Percentiles rank a stretch among this genome's conserved stretches.
These are phyloP conservation scores for Fraxinus velutina DNA, from an alignment of 305 asterid genomes.

Conservation along the genomic window DNA sequence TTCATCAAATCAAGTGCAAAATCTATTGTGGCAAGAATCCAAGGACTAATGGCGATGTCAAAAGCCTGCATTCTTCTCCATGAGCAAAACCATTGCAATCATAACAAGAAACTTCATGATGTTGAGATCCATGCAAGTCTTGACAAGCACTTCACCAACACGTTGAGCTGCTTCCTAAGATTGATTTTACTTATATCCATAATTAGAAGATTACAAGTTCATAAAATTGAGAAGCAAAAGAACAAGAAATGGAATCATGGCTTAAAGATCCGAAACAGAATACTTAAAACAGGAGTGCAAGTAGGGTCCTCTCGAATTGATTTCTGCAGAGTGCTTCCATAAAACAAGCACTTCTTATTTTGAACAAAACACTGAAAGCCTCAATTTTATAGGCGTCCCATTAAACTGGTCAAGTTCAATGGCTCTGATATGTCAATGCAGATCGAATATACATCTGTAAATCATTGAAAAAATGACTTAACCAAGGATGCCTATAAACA, in stretches of 20 bases:
- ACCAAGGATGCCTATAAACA: no score
- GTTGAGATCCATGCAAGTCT: slow-evolving; percentile 62
- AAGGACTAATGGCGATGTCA: slow-evolving; percentile 65
- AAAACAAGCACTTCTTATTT: slow-evolving; percentile 68
- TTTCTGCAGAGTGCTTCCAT: slow-evolving; percentile 73
- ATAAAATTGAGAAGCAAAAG: not conserved
- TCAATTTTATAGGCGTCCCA: no score
- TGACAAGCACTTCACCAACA: slow-evolving; percentile 81
- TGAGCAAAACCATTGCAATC: slow-evolving; percentile 82
- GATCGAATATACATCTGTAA: no score
- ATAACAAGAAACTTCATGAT: slow-evolving; percentile 64
- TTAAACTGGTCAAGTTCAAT: no score
- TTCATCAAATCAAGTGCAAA: slow-evolving; percentile 7
- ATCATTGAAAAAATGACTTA: no score
- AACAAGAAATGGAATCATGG: not conserved
- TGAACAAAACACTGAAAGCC: slow-evolving; percentile 10
- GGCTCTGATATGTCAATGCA: no score
- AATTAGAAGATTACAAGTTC: not conserved
- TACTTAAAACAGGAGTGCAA: slow-evolving; percentile 45
- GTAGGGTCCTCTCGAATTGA: slow-evolving; percentile 51
- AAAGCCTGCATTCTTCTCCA: slow-evolving; percentile 78
- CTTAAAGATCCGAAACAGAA: slow-evolving; percentile 10
- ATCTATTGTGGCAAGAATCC: slow-evolving; percentile 66
- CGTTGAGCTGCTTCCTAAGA: slow-evolving; percentile 73
- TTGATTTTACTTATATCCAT: not conserved